Base-by-base conservation (phyloP, 306 rosid genomes). In the Cicer bijugum region DNA sequence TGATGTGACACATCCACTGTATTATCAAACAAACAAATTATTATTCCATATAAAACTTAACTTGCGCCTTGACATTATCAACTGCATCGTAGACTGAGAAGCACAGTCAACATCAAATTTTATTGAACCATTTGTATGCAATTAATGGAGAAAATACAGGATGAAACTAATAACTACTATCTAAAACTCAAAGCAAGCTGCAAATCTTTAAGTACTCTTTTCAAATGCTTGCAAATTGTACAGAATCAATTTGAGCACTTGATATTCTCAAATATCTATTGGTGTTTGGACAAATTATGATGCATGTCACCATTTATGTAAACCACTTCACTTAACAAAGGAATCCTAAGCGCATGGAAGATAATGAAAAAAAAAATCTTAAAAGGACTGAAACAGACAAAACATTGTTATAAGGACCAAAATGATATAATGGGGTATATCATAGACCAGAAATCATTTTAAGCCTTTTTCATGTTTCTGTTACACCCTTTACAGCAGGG, bases 1-100 rank as follows among this genome's bases (percentile, higher is more conserved):
- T 12, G 98, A 89, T 46, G 98, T 94, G 75, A 91, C 94, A 7
- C 97, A 94, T 48, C 98, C 97, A 88, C 98, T 91, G 85, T 82
- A 87, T 72, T 47, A 69, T 66, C 45, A 79, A 38, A 79, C 19
- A 57, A 81, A 82, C 59, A 68, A 67, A 75, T 60, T 35, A 69
- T 16, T 6, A 14, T 77, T 33, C 64, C 52, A 15, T 37, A 51
- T 51, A 33, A 48, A 68, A 69, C 20, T 12, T 51, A 9, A 69
- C 17, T 16, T 38, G 6, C 12, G 10, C 67, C 46, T 48, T 28
- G 72, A 42, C 48, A 57, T 47, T 46, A 66, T 62, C 72, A 81
- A 75, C 80, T 19, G n/a, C 46, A 43, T 16, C 57, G 45, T 6
- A 72, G 44, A 65, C 35, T 17, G 35, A 19, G 71, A 8, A 59